phyloP scores from a whole-genome alignment of 1,284 basidiomycete genomes.

The Serendipita sp. region DNA sequence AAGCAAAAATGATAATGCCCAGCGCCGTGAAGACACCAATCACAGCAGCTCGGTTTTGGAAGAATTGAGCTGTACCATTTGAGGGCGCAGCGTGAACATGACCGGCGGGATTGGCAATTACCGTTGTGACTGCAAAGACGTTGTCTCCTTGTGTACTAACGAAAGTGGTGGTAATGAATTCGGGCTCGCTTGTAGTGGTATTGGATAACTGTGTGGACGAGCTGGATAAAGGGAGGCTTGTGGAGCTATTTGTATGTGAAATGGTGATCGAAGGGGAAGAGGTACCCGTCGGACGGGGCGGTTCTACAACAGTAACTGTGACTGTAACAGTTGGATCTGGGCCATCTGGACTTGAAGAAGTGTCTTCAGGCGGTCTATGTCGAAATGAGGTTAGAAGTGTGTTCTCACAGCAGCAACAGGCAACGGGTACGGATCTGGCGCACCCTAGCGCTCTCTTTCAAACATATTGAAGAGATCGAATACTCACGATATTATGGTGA shows the following conservation, averaged over 20 bases:
- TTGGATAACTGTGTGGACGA: background rate
- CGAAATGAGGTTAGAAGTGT: background rate
- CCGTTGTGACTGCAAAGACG: background rate
- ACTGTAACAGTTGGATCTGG: background rate
- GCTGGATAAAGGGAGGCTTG: background rate
- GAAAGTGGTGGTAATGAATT: background rate
- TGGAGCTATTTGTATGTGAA: background rate
- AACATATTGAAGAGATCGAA: background rate
- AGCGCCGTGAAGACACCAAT: background rate
- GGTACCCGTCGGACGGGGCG: background rate
- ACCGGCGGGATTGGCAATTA: background rate
- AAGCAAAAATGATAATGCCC: background rate
- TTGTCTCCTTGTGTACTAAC: background rate
- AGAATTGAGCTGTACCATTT: background rate
- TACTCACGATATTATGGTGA: constrained; percentile 1
- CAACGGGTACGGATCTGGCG: background rate
- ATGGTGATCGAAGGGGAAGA: background rate
- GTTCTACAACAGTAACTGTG: background rate
- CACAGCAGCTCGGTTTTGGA: background rate
- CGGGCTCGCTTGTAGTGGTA: background rate
- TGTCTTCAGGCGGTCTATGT: background rate
- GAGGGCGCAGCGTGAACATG: background rate
- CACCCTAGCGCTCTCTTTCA: background rate
- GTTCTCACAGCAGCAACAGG: background rate
- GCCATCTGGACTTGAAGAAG: background rate